Evolutionary conservation across 805 yeast species (phyloP), one percentile per base, ranked within the genome.

Genomic region (Diddensiella transvaalensis): DNA sequence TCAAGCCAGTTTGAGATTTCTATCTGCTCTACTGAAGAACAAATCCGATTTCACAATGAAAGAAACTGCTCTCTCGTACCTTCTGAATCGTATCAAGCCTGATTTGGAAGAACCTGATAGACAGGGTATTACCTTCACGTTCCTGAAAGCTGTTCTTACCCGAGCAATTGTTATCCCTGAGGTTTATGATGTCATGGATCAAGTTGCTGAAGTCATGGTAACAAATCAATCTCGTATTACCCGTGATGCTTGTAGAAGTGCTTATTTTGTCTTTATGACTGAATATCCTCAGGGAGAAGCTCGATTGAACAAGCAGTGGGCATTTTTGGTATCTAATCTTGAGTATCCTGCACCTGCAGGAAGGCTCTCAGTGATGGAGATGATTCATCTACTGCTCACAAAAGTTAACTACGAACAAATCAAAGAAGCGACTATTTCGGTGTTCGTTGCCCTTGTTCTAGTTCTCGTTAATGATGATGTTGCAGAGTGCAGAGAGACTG

Each of bases 211-310:
- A 50, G 84, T 88, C 22, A 85, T 93, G 96, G 83, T 93, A 22
- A 90, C 96, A 1, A 87, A 86, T 65, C 96, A 88, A 50, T 75
- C 91, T 2, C 78, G 78, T 44, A 88, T 83, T 60, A 86, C 88
- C 46, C 76, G 98, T 50, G 90, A 85, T 58, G 82, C 85, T 65
- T 80, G 97, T 5, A 77, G 98, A 66, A 78, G 87, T 54, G 80
- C 85, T 1, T 93, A 81, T 62, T 85, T 80, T 64, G 89, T 83
- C 58, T 93, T 93, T 58, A 68, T 93, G 60, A 85, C 88, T 85
- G 96, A 89, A 58, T 93, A 87, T 61, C 98, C 96, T 58, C 97
- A 91, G 69, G 89, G 98, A 26, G 76, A 82, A 58, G 89, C 91
- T 3, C 78, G 87, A 54, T 64, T 93, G 42, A 93, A 86, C 54